Percentiles rank a stretch among this genome's conserved stretches.
Evolutionary conservation across 2,329 filamentous ascomycete genomes (phyloP).

Genomic region (Clarireedia homoeocarpa): DNA sequence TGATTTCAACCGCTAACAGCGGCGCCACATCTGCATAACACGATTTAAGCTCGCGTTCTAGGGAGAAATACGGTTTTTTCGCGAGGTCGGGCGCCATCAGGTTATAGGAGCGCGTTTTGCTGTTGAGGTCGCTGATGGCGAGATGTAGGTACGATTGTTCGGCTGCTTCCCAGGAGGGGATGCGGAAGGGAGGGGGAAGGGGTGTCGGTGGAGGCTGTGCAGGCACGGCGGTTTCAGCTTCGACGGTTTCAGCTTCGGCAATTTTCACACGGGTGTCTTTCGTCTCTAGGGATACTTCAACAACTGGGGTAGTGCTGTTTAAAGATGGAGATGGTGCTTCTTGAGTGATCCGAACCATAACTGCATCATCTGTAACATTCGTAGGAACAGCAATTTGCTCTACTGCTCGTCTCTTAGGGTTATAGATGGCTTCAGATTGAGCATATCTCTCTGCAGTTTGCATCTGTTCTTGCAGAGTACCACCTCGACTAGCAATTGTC

Average conservation of each 20-base stretch:
- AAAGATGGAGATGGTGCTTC: conserved; percentile 23
- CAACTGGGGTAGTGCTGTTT: neutral
- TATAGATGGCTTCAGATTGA: conserved; percentile 59
- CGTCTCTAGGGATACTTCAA: conserved; percentile 16
- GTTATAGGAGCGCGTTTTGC: conserved; percentile 80
- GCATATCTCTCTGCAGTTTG: conserved; percentile 65
- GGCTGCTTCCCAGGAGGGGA: conserved; percentile 64
- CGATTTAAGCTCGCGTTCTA: conserved; percentile 70
- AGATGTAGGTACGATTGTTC: conserved; percentile 71
- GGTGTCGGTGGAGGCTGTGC: conserved; percentile 13
- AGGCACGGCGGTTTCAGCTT: conserved; percentile 2
- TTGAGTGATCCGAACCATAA: conserved; percentile 40
- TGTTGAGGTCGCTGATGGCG: conserved; percentile 71
- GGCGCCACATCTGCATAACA: conserved; percentile 88
- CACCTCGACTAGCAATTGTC: conserved; percentile 70
- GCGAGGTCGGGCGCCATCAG: conserved; percentile 87
- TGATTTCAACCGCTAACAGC: conserved; percentile 62
- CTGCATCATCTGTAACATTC: conserved; percentile 40
- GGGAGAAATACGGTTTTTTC: conserved; percentile 83
- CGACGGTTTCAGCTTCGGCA: neutral
- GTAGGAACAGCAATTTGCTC: conserved; percentile 42
- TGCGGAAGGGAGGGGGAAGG: conserved; percentile 60
- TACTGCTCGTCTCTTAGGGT: conserved; percentile 44
- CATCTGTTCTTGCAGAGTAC: conserved; percentile 67
- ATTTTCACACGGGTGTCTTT: conserved; percentile 8